Evolutionary conservation across 2,329 filamentous ascomycete genomes (phyloP).

Genomic region (Zarea fungicola): DNA sequence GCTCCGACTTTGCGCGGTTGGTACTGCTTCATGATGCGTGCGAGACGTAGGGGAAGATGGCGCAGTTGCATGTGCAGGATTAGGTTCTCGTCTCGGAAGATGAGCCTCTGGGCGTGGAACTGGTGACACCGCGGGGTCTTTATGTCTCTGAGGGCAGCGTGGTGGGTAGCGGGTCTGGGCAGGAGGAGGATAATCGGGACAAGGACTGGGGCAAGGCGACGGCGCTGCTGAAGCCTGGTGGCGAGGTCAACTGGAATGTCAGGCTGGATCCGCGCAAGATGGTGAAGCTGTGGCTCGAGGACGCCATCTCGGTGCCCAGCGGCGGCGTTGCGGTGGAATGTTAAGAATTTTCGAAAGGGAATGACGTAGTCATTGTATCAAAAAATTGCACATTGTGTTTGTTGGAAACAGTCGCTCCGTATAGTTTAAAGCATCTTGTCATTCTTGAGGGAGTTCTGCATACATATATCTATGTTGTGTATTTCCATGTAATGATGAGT

Average conservation of each 20-base stretch:
- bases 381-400: no score
- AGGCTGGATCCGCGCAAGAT: slow-evolving; percentile 51
- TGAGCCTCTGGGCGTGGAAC: slow-evolving; percentile 45
- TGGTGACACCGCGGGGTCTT: slow-evolving; percentile 44
- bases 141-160: slow-evolving; percentile 31
- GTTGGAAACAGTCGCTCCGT: no score
- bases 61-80: slow-evolving; percentile 47
- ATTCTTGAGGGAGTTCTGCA: neutral
- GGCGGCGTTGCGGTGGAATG: slow-evolving; percentile 31
- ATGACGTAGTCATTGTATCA: no score
- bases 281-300: slow-evolving; percentile 55
- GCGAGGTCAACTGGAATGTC: slow-evolving; percentile 56
- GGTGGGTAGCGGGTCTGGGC: slow-evolving; percentile 27
- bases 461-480: neutral
- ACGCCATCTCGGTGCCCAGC: slow-evolving; percentile 52
- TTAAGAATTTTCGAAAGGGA: neutral
- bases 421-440: neutral
- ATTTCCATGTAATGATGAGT: neutral
- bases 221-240: slow-evolving; percentile 49
- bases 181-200: slow-evolving; percentile 28
- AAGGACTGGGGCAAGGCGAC: slow-evolving; percentile 49
- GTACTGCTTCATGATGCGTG: slow-evolving; percentile 45
- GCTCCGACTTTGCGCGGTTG: slow-evolving; percentile 39
- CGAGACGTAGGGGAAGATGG: slow-evolving; percentile 28
- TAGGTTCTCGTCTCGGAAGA: slow-evolving; percentile 55